phyloP scores from a whole-genome alignment of 148 eudicot species.

The Dysphania ambrosioides region DNA sequence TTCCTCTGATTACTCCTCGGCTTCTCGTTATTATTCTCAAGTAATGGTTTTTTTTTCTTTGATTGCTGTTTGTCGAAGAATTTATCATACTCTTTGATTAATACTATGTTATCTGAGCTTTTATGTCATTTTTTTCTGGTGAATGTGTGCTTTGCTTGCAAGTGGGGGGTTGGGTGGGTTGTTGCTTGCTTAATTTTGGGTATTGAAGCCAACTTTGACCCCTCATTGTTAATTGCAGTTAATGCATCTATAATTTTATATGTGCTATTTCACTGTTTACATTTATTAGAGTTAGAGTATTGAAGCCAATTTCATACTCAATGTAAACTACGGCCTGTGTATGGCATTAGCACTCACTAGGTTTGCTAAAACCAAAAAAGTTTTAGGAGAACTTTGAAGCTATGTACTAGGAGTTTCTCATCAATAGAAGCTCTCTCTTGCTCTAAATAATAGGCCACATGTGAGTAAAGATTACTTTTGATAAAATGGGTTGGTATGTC shows the following conservation, averaged over 20 bases:
- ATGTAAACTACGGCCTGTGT: neutral
- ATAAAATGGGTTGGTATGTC: too few relatives aligned
- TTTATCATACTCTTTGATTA: neutral
- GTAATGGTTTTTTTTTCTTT: constrained; percentile 20
- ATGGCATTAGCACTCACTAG: neutral
- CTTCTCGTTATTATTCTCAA: constrained; percentile 62
- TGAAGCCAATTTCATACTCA: neutral
- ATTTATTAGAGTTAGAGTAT: too few relatives aligned
- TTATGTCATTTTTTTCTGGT: too few relatives aligned
- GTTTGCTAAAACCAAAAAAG: too few relatives aligned
- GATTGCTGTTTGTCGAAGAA: neutral
- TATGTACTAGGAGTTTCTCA: neutral
- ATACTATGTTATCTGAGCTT: neutral
- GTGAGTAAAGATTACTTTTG: too few relatives aligned
- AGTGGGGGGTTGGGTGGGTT: neutral
- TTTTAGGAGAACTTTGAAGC: neutral
- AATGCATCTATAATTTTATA: too few relatives aligned
- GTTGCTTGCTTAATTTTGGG: neutral
- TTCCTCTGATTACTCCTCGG: constrained; percentile 47
- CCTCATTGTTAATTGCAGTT: too few relatives aligned
- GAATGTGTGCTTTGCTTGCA: too few relatives aligned
- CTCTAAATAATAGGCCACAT: too few relatives aligned
- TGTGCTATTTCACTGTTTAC: too few relatives aligned
- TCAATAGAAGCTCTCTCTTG: too few relatives aligned
- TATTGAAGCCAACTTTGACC: neutral